Percentiles rank a stretch among this genome's conserved stretches.
Evolutionary conservation across 192 early-diverging fungal species (phyloP).

Genomic region (Coemansia reversa): DNA sequence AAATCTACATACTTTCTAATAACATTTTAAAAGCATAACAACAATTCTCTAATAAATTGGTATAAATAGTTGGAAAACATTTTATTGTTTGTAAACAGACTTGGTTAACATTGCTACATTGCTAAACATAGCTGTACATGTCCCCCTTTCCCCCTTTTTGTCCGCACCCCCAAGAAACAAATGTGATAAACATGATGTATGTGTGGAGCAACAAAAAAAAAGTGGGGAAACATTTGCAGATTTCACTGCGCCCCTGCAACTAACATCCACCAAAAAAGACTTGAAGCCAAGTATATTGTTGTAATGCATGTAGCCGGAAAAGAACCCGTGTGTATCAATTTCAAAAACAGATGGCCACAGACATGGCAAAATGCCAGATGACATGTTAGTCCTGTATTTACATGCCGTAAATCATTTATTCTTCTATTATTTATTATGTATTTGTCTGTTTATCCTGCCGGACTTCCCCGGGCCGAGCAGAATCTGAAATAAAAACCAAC

Average conservation of each 20-base stretch:
- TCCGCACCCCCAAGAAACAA: background rate
- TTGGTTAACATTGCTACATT: background rate
- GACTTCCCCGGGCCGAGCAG: no score
- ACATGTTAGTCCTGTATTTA: background rate
- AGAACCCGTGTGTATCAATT: background rate
- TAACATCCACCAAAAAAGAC: background rate
- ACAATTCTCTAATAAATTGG: no score
- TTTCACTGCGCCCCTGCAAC: background rate
- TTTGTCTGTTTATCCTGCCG: no score
- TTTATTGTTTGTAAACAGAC: background rate
- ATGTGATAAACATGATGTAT: background rate
- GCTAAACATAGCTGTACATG: background rate
- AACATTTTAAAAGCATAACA: background rate
- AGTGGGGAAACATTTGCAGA: background rate
- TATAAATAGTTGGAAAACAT: background rate
- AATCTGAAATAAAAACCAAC: no score
- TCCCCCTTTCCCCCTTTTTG: background rate
- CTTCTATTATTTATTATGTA: background rate
- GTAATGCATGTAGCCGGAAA: background rate
- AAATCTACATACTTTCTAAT: background rate
- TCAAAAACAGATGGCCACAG: background rate
- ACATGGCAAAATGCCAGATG: background rate
- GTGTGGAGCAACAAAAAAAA: background rate
- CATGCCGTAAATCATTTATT: background rate
- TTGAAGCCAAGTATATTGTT: background rate